Evolutionary conservation across 116 monocot species (phyloP).

Genomic region (Iris pallida): DNA sequence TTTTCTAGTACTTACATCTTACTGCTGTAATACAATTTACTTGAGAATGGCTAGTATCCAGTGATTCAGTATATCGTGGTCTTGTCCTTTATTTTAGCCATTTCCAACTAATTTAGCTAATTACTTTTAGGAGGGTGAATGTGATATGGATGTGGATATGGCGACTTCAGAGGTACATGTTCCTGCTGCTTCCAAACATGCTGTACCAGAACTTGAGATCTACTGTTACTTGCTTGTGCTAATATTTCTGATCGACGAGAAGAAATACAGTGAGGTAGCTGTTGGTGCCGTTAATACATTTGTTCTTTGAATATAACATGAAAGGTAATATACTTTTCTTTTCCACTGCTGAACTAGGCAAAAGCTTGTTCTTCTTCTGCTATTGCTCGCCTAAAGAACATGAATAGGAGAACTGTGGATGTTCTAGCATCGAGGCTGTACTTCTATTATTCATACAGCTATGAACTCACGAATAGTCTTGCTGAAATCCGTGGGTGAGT

Average conservation of each 20-base stretch:
- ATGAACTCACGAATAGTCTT: constrained; percentile 77
- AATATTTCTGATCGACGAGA: constrained; percentile 83
- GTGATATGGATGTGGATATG: constrained; percentile 87
- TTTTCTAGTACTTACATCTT: no score
- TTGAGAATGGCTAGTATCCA: no score
- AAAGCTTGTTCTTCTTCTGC: constrained; percentile 75
- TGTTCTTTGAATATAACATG: no score
- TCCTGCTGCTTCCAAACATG: constrained; percentile 46
- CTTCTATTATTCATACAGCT: no score
- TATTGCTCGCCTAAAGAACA: constrained; percentile 68
- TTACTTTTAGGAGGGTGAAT: constrained; percentile 87
- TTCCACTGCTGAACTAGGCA: constrained; percentile 66
- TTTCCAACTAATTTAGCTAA: no score
- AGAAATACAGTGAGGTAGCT: constrained; percentile 77
- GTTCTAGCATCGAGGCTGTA: constrained; percentile 72
- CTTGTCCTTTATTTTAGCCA: no score
- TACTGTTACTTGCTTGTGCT: constrained; percentile 88
- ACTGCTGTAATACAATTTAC: no score
- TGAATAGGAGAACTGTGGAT: constrained; percentile 89
- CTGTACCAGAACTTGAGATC: constrained; percentile 78
- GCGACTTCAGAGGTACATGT: constrained; percentile 46
- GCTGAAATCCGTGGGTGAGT: constrained; percentile 92
- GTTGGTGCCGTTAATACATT: neutral
- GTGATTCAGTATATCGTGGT: no score
- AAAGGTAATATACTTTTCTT: no score